Evolutionary conservation across 1,284 basidiomycete species (phyloP).

Genomic region (Heterobasidion irregulare): DNA sequence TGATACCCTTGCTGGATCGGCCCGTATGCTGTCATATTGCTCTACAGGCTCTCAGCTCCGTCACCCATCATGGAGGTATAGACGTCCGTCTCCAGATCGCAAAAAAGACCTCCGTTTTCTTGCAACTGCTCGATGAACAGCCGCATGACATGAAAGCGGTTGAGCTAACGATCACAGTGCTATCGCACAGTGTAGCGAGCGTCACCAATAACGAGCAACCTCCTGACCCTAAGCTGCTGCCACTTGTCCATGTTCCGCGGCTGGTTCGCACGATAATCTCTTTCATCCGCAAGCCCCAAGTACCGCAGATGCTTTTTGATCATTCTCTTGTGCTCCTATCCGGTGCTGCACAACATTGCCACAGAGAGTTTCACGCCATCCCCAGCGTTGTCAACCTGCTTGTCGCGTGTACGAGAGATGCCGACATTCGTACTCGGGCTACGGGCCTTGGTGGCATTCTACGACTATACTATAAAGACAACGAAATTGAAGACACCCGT

Average conservation of each 20-base stretch:
- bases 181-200: constrained; percentile 43
- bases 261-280: constrained; percentile 35
- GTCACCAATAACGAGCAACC: constrained; percentile 33
- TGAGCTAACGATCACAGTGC: constrained; percentile 41
- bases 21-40: constrained; percentile 40
- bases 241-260: constrained; percentile 33
- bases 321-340: constrained; percentile 43
- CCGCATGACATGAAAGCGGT: constrained; percentile 40
- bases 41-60: constrained; percentile 43
- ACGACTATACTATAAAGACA: constrained; percentile 33
- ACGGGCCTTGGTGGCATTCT: constrained; percentile 42
- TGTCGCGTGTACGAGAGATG: constrained; percentile 43
- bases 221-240: constrained; percentile 26
- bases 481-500: constrained; percentile 32
- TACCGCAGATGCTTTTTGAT: constrained; percentile 33
- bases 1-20: constrained; percentile 42
- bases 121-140: constrained; percentile 36
- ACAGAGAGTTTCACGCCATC: constrained; percentile 32
- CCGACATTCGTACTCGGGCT: constrained; percentile 41
- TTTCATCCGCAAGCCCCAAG: constrained; percentile 35
- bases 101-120: constrained; percentile 28
- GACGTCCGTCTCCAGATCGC: constrained; percentile 44
- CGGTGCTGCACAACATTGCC: constrained; percentile 32
- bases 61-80: constrained; percentile 54
- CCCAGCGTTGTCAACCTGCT: constrained; percentile 38